These are phyloP conservation scores for Annulohypoxylon moriforme DNA, from an alignment of 495 filamentous ascomycete genomes.

Conservation along the genomic window DNA sequence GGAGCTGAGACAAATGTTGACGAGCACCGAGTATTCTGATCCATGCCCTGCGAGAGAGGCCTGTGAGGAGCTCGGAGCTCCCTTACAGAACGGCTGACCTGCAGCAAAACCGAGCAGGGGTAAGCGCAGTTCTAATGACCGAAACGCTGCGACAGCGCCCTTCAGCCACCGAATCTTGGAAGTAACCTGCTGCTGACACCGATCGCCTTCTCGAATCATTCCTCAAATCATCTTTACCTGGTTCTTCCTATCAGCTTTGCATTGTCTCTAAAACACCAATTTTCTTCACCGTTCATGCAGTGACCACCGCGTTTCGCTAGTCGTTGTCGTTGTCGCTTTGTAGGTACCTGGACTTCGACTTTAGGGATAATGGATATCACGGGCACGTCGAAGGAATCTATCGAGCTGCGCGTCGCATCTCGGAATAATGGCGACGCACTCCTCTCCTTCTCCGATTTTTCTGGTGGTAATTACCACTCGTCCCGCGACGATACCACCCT, in stretches of 20 bases:
- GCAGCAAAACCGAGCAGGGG: slow-evolving; percentile 2
- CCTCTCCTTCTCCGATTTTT: slow-evolving; percentile 20
- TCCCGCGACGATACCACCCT: slow-evolving; percentile 28
- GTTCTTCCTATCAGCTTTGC: not conserved
- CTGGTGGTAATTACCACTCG: slow-evolving; percentile 2
- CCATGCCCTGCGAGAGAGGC: not conserved
- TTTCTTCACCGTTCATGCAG: slow-evolving; percentile 3
- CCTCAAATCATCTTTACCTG: slow-evolving; percentile 4
- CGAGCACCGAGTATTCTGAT: not conserved
- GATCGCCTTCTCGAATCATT: slow-evolving; percentile 16
- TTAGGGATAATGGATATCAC: slow-evolving; percentile 16
- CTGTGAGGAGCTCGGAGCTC: not conserved
- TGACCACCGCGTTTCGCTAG: not conserved
- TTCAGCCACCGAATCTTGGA: not conserved
- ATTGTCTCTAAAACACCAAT: not conserved
- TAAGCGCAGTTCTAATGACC: not conserved
- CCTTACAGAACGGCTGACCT: slow-evolving; percentile 15
- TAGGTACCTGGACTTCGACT: not conserved
- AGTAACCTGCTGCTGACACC: slow-evolving; percentile 17
- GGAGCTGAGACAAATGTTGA: slow-evolving; percentile 4
- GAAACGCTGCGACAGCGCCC: not conserved
- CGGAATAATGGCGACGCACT: slow-evolving; percentile 6
- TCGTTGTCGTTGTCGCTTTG: too few relatives aligned
- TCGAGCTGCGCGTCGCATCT: slow-evolving; percentile 22
- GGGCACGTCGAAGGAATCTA: slow-evolving; percentile 12